Evolutionary conservation across 768 basidiomycete species (phyloP).

Genomic region (Rhodocollybia butyracea): DNA sequence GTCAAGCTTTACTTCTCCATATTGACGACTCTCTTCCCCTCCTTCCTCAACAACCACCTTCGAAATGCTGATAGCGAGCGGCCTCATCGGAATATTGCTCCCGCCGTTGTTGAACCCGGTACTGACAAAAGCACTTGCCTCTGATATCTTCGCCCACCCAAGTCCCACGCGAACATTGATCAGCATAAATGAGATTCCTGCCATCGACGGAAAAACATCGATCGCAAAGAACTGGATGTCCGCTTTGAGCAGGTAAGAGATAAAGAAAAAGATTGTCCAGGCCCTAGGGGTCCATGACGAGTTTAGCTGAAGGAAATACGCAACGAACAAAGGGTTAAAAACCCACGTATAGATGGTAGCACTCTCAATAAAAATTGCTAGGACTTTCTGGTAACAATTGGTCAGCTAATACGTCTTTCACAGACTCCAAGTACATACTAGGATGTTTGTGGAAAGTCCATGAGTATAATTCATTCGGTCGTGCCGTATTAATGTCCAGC

Average conservation of each 20-base stretch:
- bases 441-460: neutral
- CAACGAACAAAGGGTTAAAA: neutral
- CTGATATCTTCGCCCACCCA: conserved; percentile 10
- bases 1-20: too few relatives aligned
- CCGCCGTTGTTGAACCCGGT: neutral
- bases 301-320: neutral
- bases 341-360: conserved; percentile 17
- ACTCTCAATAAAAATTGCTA: conserved; percentile 15
- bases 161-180: conserved; percentile 21
- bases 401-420: neutral
- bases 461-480: too few relatives aligned
- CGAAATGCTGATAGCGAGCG: neutral
- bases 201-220: conserved; percentile 12
- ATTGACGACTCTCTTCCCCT: conserved; percentile 15
- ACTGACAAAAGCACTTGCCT: neutral
- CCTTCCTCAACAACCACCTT: neutral
- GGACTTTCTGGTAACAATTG: conserved; percentile 4
- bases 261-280: conserved; percentile 17
- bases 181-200: conserved; percentile 20
- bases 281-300: conserved; percentile 6
- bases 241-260: conserved; percentile 8
- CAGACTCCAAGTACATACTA: neutral
- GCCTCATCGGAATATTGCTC: neutral
- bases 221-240: conserved; percentile 15
- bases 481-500: neutral